Conservation (phyloP, 2,329 filamentous ascomycete genomes). For the Neophaeococcomyces mojaviensis region DNA sequence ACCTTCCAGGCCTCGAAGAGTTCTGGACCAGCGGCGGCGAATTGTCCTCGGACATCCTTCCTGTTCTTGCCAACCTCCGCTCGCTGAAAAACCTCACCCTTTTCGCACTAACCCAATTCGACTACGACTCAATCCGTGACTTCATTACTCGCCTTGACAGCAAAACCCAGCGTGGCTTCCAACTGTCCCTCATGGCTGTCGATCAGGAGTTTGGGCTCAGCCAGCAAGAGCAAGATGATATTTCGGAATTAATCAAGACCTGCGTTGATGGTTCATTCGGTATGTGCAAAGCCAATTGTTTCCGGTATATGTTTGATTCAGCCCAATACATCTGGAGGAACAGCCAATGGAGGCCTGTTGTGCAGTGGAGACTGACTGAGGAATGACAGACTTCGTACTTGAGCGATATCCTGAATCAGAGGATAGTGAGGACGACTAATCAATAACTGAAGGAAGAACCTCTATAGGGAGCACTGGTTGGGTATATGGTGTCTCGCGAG, state of each 20-base stretch:
- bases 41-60: conserved; percentile 26
- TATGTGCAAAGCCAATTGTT: conserved; percentile 1
- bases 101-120: conserved; percentile 30
- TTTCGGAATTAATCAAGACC: conserved; percentile 23
- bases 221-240: conserved; percentile 25
- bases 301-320: not conserved
- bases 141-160: conserved; percentile 27
- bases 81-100: conserved; percentile 25
- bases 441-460: too few relatives aligned
- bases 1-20: conserved; percentile 27
- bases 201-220: conserved; percentile 19
- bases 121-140: conserved; percentile 25
- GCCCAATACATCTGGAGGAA: not conserved
- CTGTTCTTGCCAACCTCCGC: conserved; percentile 25
- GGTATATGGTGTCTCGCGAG: too few relatives aligned
- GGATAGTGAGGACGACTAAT: conserved; percentile 22
- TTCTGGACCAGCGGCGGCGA: conserved; percentile 28
- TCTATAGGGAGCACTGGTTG: too few relatives aligned
- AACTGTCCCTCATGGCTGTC: conserved; percentile 26
- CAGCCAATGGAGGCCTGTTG: too few relatives aligned
- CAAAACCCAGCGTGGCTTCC: conserved; percentile 25
- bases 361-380: not conserved
- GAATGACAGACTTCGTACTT: conserved; percentile 16
- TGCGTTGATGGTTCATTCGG: conserved; percentile 21
- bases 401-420: conserved; percentile 20